Evolutionary conservation across 805 yeast genomes (phyloP), one percentile per base, ranked within the genome.

Genomic region (Starmerella etchellsii): DNA sequence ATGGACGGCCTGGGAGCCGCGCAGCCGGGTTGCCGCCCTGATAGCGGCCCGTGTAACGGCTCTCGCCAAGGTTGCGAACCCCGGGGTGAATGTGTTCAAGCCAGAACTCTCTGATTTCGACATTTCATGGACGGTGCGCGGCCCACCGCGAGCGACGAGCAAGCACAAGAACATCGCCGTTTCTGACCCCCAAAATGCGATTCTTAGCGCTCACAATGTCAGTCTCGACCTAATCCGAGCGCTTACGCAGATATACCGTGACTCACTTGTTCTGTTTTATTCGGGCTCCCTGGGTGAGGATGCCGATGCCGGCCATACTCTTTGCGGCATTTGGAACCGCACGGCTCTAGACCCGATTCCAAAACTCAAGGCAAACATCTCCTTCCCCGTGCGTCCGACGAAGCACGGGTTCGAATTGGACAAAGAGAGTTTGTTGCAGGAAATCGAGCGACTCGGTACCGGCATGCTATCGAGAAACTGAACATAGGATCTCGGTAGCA

Each of bases 61-160:
- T 0, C 68, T 91, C 45, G 73, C 95, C 1, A 68, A 69, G 16
- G 58, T 77, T 2, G 52, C 59, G 9, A 36, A 35, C 19, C 43
- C 49, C 10, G 37, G 80, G 26, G 70, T 68, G 33, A 56, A 73
- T 32, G 60, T 84, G 32, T 91, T 87, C 61, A 74, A 81, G 0
- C 87, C 97, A 1, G 84, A 94, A 0, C 64, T 81, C 40, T 68
- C 71, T 43, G 97, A 88, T 60, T 91, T 78, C 58, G 94, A 88
- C 56, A 76, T 91, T 50, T 77, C 77, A 13, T 68, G 91, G 45
- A 67, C 70, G 35, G 62, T 85, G 38, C 71, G 70, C 49, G 61
- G 70, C 13, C 57, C 60, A 3, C 57, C 66, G 34, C 54, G 74
- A 31, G 59, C 69, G 27, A 24, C 45, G 8, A 14, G 61, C 65